These are phyloP conservation scores for Suillus brevipes DNA, from an alignment of 768 basidiomycete genomes.

Conservation along the genomic window DNA sequence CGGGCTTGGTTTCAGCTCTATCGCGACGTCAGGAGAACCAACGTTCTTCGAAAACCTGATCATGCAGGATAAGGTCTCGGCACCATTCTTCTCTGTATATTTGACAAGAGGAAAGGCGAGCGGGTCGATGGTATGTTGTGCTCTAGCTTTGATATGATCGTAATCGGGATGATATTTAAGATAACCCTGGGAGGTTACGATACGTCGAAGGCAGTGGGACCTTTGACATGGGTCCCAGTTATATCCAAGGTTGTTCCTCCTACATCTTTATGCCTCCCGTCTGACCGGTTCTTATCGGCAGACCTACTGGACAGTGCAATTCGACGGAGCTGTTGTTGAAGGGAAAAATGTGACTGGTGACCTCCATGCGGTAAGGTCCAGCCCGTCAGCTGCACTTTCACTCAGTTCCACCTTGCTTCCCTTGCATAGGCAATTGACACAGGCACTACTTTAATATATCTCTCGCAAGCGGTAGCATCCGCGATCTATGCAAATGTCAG, in stretches of 20 bases:
- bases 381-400: constrained; percentile 6
- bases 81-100: constrained; percentile 59
- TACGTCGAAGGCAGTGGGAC: constrained; percentile 30
- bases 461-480: constrained; percentile 44
- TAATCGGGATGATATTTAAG: background rate
- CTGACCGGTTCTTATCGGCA: constrained; percentile 23
- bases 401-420: background rate
- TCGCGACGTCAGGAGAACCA: constrained; percentile 43
- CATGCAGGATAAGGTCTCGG: constrained; percentile 37
- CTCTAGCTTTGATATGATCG: constrained; percentile 3
- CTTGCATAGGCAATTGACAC: constrained; percentile 66
- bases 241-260: constrained; percentile 33
- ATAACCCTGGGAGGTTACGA: constrained; percentile 36
- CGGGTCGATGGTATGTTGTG: constrained; percentile 48
- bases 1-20: constrained; percentile 62
- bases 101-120: constrained; percentile 39
- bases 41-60: constrained; percentile 71
- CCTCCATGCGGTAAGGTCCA: constrained; percentile 19
- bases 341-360: constrained; percentile 13
- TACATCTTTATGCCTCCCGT: background rate
- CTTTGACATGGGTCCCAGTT: constrained; percentile 38
- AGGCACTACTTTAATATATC: constrained; percentile 65
- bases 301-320: constrained; percentile 61
- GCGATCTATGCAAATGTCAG: constrained; percentile 48
- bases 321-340: constrained; percentile 47